Conservation (phyloP, 768 basidiomycete species). For the Suillus subaureus region DNA sequence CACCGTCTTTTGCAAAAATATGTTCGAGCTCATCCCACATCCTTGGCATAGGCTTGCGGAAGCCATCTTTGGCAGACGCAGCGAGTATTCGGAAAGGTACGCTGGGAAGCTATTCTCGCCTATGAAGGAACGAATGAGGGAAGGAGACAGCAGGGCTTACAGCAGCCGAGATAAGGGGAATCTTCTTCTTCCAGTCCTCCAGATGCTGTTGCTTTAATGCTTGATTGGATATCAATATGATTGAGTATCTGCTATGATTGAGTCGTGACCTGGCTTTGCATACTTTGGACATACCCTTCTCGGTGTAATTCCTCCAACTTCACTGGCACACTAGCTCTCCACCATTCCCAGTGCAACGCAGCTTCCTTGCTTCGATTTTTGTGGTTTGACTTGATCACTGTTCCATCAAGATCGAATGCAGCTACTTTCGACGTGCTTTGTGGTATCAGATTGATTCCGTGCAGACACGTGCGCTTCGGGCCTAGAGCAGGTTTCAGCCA, state of each 20-base stretch:
- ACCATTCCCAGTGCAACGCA: slow-evolving; percentile 59
- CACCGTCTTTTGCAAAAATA: slow-evolving; percentile 56
- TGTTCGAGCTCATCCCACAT: slow-evolving; percentile 79
- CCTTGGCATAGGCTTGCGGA: slow-evolving; percentile 85
- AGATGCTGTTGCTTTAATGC: slow-evolving; percentile 48
- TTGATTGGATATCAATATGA: slow-evolving; percentile 87
- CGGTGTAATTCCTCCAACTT: slow-evolving; percentile 62
- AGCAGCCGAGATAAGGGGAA: slow-evolving; percentile 64
- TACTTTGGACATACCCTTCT: slow-evolving; percentile 51
- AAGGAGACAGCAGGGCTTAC: slow-evolving; percentile 38
- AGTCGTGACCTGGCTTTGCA: not conserved
- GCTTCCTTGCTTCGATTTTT: slow-evolving; percentile 37
- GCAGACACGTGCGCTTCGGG: slow-evolving; percentile 37
- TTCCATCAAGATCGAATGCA: slow-evolving; percentile 87
- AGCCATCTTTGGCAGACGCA: slow-evolving; percentile 72
- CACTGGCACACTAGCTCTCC: slow-evolving; percentile 61
- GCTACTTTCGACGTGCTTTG: slow-evolving; percentile 59
- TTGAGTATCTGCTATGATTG: slow-evolving; percentile 50
- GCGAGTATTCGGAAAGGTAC: slow-evolving; percentile 81
- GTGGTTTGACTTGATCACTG: slow-evolving; percentile 61
- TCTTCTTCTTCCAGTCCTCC: slow-evolving; percentile 76
- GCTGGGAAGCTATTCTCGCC: slow-evolving; percentile 54
- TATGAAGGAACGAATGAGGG: not conserved
- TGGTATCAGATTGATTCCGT: slow-evolving; percentile 35
- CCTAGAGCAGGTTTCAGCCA: slow-evolving; percentile 39